Evolutionary conservation across 2,329 filamentous ascomycete genomes (phyloP), one percentile per base, ranked within the genome.

Genomic region (Lojkania enalia): DNA sequence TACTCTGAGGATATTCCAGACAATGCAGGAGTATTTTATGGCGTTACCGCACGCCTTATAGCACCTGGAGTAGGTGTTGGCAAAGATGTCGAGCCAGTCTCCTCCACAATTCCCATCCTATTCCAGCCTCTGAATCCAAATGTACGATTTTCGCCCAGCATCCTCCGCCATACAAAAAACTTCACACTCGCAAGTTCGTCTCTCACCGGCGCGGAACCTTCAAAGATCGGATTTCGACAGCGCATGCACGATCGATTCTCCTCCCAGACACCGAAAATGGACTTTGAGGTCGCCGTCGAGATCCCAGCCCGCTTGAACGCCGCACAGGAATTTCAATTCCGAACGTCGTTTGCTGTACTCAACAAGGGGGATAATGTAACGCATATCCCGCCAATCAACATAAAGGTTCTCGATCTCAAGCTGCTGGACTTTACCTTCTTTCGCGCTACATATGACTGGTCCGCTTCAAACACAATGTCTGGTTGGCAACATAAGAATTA

Each of bases 261-360:
- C 14, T 54, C 49, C 3, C 20, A 14, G 2, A 64, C 61, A 5
- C 61, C 59, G 0, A 57, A 49, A 21, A 32, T 62, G 1, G 50
- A 55, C 11, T 61, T 64, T 25, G 44, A 51, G 15, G 9, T 51
- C 36, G 42, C 21, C 6, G 0, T 60, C 44, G 47, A 57, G 4
- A 35, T 60, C 1, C 59, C 58, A 1, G 48, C 57, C 7, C 6
- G 44, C 4, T 42, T 62, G 9, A 42, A 39, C 18, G 44, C 46
- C 5, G 57, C 58, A 18, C 21, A 41, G 2, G 54, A 53, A 38
- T 64, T 64, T 44, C 35, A 30, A 4, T 57, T 64, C 38, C 42
- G 54, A 2, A 42, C 47, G 3, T 36, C 44, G 3, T 54, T 64
- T 47, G 36, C 35, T 11, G 48, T 55, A 0, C 27, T 53, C 3